Base-by-base conservation (phyloP, 1,284 basidiomycete species). In the Leccinum pachyderme region DNA sequence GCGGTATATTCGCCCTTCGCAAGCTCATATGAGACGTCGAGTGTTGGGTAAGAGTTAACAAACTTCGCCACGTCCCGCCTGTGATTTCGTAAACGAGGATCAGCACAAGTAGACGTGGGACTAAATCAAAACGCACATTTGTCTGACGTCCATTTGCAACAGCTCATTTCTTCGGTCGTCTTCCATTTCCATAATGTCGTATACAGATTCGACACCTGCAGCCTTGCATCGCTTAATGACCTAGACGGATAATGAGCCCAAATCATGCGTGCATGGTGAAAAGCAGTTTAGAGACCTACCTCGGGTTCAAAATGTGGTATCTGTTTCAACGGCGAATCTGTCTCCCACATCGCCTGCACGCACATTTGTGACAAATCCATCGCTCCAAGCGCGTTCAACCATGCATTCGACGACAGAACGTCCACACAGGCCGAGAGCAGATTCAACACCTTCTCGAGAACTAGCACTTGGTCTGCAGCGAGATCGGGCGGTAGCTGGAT, bases 351-450 rank as follows among this genome's bases (percentile, higher is more conserved):
- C 0, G 92, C 95, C 73, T 99, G 97, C 2, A 98, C 94, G 71
- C 93, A 95, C 96, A 99, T 99, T 75, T 99, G 97, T n/a, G 90
- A 92, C 56, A 99, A 72, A 75, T 99, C 97, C 97, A 99, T 99
- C 0, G 95, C 96, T 49, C 95, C 91, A 13, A 98, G 77, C 1
- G 95, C 96, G 67, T 89, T 96, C 65, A 99, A 73, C 87, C 88
- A 96, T 3, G 92, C 94, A 68, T 98, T 98, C 48, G 90, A 47
- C 11, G 46, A 95, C 93, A 99, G 95, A 57, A 99, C 96, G 70
- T 98, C 96, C 33, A 98, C 95, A 67, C 93, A 95, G 2, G 96
- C 95, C 11, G 90, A 93, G 24, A 96, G 79, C 28, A 96, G 74
- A 63, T 93, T 96, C 59, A 98, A 79, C 29, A 97, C 87, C 72